Percentiles rank a stretch among this genome's conserved stretches.
Evolutionary conservation across 139 green algal genomes (phyloP).

Genomic region (Eudorina sp.): DNA sequence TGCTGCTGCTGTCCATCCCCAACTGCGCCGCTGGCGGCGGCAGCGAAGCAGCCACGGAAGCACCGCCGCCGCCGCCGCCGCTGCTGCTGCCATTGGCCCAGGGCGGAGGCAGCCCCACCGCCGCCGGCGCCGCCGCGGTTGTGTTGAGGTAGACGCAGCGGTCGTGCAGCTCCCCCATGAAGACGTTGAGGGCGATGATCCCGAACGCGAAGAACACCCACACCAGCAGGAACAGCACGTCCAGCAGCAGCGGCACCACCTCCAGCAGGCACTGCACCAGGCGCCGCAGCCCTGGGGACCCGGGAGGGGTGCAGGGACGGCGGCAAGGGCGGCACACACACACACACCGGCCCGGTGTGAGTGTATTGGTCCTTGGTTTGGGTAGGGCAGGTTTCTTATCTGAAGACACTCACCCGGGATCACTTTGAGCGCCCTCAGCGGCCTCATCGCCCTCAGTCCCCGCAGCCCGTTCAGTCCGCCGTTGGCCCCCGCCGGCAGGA

Average conservation of each 20-base stretch:
- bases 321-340: no score
- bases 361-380: no score
- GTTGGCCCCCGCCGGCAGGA: constrained; percentile 35
- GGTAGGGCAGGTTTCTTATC: no score
- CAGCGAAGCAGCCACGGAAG: neutral
- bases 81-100: neutral
- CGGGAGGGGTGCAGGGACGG: no score
- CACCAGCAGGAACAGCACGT: constrained; percentile 64
- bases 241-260: constrained; percentile 65
- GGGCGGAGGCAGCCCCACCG: neutral
- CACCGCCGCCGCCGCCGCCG: neutral
- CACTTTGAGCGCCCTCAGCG: constrained; percentile 56
- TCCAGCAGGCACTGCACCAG: constrained; percentile 65
- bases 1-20: neutral
- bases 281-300: constrained; percentile 37
- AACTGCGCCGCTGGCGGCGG: neutral
- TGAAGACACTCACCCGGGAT: constrained; percentile 45
- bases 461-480: constrained; percentile 57
- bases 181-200: constrained; percentile 67
- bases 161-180: constrained; percentile 56
- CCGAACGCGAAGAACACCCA: constrained; percentile 70
- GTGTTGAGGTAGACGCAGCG: constrained; percentile 40
- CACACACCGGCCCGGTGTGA: no score
- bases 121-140: neutral
- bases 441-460: constrained; percentile 62